These are phyloP conservation scores for Fusarium sp. DNA, from an alignment of 2,329 filamentous ascomycete genomes.

Conservation along the genomic window DNA sequence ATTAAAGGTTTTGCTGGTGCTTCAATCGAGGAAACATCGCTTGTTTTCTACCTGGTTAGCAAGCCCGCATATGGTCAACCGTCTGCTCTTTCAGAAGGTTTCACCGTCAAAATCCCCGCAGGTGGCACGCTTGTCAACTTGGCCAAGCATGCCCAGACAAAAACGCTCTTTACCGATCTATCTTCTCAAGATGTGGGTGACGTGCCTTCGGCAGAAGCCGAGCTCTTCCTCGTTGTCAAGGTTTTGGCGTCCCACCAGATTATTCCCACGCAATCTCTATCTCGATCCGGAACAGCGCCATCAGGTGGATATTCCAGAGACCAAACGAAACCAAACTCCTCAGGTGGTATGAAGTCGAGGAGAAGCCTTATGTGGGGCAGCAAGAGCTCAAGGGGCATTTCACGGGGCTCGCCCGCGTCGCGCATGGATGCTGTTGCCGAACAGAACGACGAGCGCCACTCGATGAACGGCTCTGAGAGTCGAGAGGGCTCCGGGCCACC, in stretches of 20 bases:
- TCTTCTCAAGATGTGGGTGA: slow-evolving; percentile 79
- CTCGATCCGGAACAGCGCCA: slow-evolving; percentile 61
- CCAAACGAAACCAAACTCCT: slow-evolving; percentile 59
- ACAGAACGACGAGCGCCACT: slow-evolving; percentile 56
- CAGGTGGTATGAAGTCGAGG: slow-evolving; percentile 65
- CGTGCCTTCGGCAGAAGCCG: slow-evolving; percentile 70
- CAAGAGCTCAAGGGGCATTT: slow-evolving; percentile 66
- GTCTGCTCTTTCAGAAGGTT: slow-evolving; percentile 82
- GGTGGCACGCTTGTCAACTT: slow-evolving; percentile 76
- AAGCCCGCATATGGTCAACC: slow-evolving; percentile 73
- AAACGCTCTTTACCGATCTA: slow-evolving; percentile 89
- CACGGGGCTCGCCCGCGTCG: slow-evolving; percentile 58
- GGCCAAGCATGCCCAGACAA: slow-evolving; percentile 74
- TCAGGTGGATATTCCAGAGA: slow-evolving; percentile 58
- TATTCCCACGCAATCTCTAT: slow-evolving; percentile 57
- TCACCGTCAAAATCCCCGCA: slow-evolving; percentile 79
- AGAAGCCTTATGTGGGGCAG: slow-evolving; percentile 77
- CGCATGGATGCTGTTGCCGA: slow-evolving; percentile 70
- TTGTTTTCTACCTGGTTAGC: slow-evolving; percentile 82
- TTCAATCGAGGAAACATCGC: slow-evolving; percentile 77
- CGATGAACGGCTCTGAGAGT: slow-evolving; percentile 53
- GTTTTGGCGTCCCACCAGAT: slow-evolving; percentile 72
- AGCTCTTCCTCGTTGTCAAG: slow-evolving; percentile 86
- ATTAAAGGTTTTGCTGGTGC: slow-evolving; percentile 84
- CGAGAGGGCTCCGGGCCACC: slow-evolving; percentile 61